Evolutionary conservation across 495 filamentous ascomycete species (phyloP), one percentile per base, ranked within the genome.

Genomic region (Talaromyces adpressus): DNA sequence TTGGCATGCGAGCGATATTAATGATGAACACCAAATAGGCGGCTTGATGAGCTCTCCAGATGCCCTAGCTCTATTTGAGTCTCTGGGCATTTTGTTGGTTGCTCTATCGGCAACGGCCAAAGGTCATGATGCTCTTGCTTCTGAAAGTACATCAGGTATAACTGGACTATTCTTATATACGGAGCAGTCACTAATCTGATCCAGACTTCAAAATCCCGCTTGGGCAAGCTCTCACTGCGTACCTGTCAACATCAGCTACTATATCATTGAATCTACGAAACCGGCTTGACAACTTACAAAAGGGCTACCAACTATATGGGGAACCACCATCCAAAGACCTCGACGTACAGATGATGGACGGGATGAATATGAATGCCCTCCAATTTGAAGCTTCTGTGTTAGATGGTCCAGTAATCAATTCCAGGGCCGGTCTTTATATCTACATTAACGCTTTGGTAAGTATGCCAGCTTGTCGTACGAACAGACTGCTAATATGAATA

Each of bases 341-440:
- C 66, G 76, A 76, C 20, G 71, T 73, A 18, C 59, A 73, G 27
- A 72, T 72, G 63, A 76, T 80, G 58, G 73, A 76, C 1, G 69
- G 69, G 29, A 70, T 80, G 61, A 76, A 80, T 67, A 76, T 80
- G n/a, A 77, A 77, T 62, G 68, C 75, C 18, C 75, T 81, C 29
- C 77, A 81, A 59, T 80, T 81, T 45, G 70, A 87, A 69, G 67
- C 78, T 74, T 70, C 82, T 69, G 70, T 94, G 2, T 78, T 86
- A 27, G 88, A 92, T 66, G 73, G 88, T 4, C 87, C 89, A 1
- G 76, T 81, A 6, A 75, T 89, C 11, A 89, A 91, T 71, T 89
- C 92, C n/a, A 84, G 93, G 77, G 93, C 92, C 58, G 91, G 91
- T 53, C 78, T 98, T 66, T 98, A 93, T 73, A 81, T 97, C n/a